Conservation (phyloP, 83 land plant genomes). For the Diphasiastrum complanatum region DNA sequence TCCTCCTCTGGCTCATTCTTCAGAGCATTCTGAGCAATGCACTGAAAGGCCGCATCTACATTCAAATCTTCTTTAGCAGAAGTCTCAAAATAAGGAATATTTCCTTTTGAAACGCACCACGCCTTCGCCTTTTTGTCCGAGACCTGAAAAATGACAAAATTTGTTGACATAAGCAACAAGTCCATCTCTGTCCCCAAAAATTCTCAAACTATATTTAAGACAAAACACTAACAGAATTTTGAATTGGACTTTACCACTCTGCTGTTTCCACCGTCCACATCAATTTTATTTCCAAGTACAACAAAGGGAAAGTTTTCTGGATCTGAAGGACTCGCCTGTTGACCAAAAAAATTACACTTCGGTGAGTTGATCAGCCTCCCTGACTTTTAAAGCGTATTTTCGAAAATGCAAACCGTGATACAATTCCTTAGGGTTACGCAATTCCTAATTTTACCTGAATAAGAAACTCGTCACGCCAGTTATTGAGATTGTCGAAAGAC, state of each 20-base stretch:
- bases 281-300: conserved; percentile 33
- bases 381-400: not conserved
- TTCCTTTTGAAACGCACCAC: conserved; percentile 35
- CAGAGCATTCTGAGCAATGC: conserved; percentile 29
- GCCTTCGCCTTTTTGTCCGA: conserved; percentile 35
- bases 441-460: conserved; percentile 19
- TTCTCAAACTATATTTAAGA: not conserved
- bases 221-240: not conserved
- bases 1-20: conserved; percentile 30
- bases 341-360: not conserved
- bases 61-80: conserved; percentile 34
- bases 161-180: not conserved
- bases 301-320: conserved; percentile 29
- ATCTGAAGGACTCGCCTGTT: conserved; percentile 32
- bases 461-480: conserved; percentile 35
- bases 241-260: conserved; percentile 32
- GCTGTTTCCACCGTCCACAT: conserved; percentile 31
- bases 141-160: conserved; percentile 6
- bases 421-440: no score
- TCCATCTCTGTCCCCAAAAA: not conserved
- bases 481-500: conserved; percentile 29
- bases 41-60: conserved; percentile 32
- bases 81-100: conserved; percentile 33
- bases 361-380: not conserved
- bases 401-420: not conserved